Base-by-base conservation (phyloP, 768 basidiomycete genomes). In the Hortiboletus campestris region DNA sequence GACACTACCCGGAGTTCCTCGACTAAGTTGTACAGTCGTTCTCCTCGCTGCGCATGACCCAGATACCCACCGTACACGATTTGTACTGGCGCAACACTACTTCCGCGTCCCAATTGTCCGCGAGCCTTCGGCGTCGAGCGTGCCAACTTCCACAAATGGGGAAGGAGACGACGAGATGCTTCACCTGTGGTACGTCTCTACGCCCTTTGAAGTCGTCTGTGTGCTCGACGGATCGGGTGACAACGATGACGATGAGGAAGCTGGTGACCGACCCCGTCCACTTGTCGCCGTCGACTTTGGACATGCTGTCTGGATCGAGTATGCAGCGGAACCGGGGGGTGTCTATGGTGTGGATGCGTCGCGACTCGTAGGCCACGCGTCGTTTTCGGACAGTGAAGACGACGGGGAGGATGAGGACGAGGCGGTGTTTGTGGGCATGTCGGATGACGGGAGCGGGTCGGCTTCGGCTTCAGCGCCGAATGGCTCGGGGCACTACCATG, bases 241-340 rank as follows among this genome's bases (percentile, higher is more conserved):
- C 31, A 57, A 61, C n/a, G 68, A 68, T n/a, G 72, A 70, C 16
- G 70, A 72, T 0, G 72, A 72, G 14, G 71, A 73, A 36, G 49
- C 62, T 31, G 49, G 60, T 28, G 83, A 82, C 31, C 76, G 84
- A 5, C 84, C 84, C 19, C 76, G 87, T 3, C 87, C 87, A 22
- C 76, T 89, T 14, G 83, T 89, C n/a, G 88, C 88, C 0, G 86
- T 94, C 8, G 84, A 94, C 66, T 95, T 94, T 73, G 89, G 90
- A 40, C 91, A 93, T 63, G 88, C 92, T 17, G 86, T 91, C 35
- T 89, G 91, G 82, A 83, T 94, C 45, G 87, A 89, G 63, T 83
- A 84, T 62, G 58, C 65, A 60, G 59, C 75, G 71, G 61, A 72
- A 54, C 47, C 68, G 0, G 68, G 68, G 12, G 65, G 69, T 1